Evolutionary conservation across 805 yeast species (phyloP), one percentile per base, ranked within the genome.

Genomic region (Saturnispora gosingensis): DNA sequence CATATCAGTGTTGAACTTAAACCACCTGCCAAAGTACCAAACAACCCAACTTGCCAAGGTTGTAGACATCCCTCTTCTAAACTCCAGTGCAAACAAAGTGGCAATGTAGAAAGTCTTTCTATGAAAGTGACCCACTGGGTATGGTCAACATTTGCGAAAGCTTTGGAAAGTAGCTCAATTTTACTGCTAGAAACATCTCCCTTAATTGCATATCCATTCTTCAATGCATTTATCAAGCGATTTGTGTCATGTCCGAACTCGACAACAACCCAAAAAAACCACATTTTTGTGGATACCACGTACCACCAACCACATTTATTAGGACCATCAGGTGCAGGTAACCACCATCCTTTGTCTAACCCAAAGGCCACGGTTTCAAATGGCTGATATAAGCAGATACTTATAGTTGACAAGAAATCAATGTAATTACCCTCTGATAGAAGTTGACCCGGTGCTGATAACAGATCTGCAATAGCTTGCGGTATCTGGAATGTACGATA

Each of bases 21-120:
- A 50, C 63, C 46, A 55, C 52, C 52, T 3, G 61, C 61, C n/a
- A 53, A 34, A 5, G 68, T 61, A n/a, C 71, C 72, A 51, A 66
- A 60, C 18, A 68, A 57, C 1, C 72, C 72, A 42, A 68, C 72
- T 15, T 54, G 46, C 18, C 67, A 49, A 25, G 62, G 63, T 45
- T 59, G 53, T 27, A 69, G 53, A 42, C 70, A 67, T 2, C 72
- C 72, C 28, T 63, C 65, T 11, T 53, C 56, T 36, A 63, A 50
- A 36, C 72, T 67, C 72, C 72, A 69, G 55, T 69, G 72, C 5
- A 64, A 63, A 44, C 71, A 67, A 43, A 69, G 59, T 11, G 72
- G 72, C 36, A 68, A 54, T 34, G 68, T 68, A 6, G 69, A 69
- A 3, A 66, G 20, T 49, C 68, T 67, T 18, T 64, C 57, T 16